Percentiles rank a stretch among this genome's conserved stretches.
phyloP scores from a whole-genome alignment of 2,329 filamentous ascomycete species.

The Paracoccidioides brasiliensis region DNA sequence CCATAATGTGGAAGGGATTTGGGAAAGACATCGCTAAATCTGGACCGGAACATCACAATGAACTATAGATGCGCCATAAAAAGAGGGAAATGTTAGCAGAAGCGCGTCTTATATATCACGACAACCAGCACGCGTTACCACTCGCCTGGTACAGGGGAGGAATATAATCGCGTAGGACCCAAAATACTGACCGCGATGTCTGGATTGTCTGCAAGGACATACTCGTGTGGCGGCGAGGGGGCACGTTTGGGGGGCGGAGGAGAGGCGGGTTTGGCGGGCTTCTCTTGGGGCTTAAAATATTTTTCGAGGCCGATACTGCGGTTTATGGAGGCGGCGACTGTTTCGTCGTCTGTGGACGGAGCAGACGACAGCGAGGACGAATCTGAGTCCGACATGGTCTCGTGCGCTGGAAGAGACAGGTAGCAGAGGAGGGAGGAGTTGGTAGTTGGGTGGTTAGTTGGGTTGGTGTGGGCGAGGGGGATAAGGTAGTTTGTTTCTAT shows the following conservation, averaged over 20 bases:
- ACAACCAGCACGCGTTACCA: conserved; percentile 20
- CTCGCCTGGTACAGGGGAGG: conserved; percentile 4
- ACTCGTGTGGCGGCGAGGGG: conserved; percentile 81
- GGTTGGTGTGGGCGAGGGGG: background rate
- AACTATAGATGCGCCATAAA: conserved; percentile 45
- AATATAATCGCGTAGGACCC: background rate
- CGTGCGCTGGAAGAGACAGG: conserved; percentile 21
- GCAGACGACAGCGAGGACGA: conserved; percentile 47
- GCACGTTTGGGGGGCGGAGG: conserved; percentile 64
- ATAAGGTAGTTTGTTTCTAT: too few relatives aligned
- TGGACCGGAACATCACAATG: conserved; percentile 93
- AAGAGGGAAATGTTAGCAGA: conserved; percentile 17
- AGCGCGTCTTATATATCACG: conserved; percentile 14
- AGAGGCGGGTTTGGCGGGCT: conserved; percentile 43
- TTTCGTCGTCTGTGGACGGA: conserved; percentile 47
- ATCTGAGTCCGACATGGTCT: conserved; percentile 38
- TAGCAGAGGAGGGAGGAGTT: conserved; percentile 14
- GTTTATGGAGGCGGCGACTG: conserved; percentile 27
- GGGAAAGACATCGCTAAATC: conserved; percentile 80
- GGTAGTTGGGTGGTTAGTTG: conserved; percentile 8
- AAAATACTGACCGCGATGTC: conserved; percentile 70
- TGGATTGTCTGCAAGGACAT: conserved; percentile 75
- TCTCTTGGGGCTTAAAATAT: conserved; percentile 33
- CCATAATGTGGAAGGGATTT: conserved; percentile 80
- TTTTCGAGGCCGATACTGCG: conserved; percentile 32